These are phyloP conservation scores for Ogataea philodendri DNA, from an alignment of 805 yeast genomes.

Conservation along the genomic window DNA sequence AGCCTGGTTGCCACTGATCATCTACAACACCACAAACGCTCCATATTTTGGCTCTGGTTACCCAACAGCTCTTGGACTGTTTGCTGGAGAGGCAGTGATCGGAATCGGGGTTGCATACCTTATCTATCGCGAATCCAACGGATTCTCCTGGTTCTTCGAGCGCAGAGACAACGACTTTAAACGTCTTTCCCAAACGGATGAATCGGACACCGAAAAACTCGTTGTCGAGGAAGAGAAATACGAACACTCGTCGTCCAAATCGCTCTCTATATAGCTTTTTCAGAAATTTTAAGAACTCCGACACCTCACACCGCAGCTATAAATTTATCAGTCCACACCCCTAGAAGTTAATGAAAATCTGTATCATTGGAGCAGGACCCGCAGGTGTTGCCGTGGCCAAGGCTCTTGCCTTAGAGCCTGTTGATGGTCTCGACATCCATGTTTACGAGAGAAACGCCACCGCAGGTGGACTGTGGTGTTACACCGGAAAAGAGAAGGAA, in stretches of 20 bases:
- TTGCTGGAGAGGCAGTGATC: slow-evolving; percentile 18
- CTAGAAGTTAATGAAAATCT: slow-evolving; percentile 21
- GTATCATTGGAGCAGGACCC: slow-evolving; percentile 38
- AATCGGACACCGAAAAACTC: slow-evolving; percentile 3
- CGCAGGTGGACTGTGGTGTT: slow-evolving; percentile 37
- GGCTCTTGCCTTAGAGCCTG: slow-evolving; percentile 34
- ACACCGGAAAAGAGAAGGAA: slow-evolving; percentile 28
- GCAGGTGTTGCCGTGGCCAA: slow-evolving; percentile 35
- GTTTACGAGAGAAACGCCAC: slow-evolving; percentile 32
- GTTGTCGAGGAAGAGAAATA: background rate
- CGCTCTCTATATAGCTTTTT: background rate
- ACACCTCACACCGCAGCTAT: slow-evolving; percentile 6
- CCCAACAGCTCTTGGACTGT: slow-evolving; percentile 21
- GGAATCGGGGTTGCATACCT: slow-evolving; percentile 18
- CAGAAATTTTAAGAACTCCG: background rate
- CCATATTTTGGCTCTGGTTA: slow-evolving; percentile 36
- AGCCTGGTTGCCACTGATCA: slow-evolving; percentile 36
- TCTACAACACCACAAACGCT: slow-evolving; percentile 36
- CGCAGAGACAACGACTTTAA: slow-evolving; percentile 17
- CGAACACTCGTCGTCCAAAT: slow-evolving; percentile 1
- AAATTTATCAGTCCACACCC: slow-evolving; percentile 8
- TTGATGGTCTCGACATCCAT: slow-evolving; percentile 20
- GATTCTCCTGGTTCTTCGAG: slow-evolving; percentile 16
- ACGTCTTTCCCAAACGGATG: background rate
- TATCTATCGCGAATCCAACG: slow-evolving; percentile 9